Conservation (phyloP, 306 rosid species). For the Vachellia collinsii region DNA sequence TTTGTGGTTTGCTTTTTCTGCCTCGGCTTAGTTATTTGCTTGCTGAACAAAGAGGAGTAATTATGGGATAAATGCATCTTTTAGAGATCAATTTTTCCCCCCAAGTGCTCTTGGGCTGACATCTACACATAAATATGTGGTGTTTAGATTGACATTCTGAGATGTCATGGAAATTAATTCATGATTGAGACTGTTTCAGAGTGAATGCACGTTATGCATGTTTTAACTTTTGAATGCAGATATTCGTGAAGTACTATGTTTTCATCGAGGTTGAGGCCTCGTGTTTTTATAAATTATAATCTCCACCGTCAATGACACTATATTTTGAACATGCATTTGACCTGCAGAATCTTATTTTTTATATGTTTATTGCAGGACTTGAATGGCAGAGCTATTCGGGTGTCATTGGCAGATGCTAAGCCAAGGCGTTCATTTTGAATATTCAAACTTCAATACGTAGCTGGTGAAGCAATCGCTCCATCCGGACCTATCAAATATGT, state of each 20-base stretch:
- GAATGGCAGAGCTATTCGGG: conserved; percentile 82
- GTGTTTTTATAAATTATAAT: not conserved
- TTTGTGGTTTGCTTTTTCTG: not conserved
- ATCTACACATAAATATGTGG: not conserved
- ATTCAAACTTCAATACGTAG: conserved; percentile 20
- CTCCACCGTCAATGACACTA: not conserved
- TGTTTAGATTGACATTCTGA: not conserved
- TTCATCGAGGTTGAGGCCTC: not conserved
- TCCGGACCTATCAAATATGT: conserved; percentile 16
- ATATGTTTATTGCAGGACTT: conserved; percentile 65
- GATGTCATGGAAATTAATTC: not conserved
- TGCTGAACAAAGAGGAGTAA: not conserved
- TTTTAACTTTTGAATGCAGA: not conserved
- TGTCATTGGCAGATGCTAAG: conserved; percentile 69
- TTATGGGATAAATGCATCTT: not conserved
- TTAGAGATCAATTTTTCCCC: not conserved
- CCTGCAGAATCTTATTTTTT: conserved; percentile 17
- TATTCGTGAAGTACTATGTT: not conserved
- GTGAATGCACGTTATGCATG: not conserved
- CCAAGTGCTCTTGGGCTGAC: not conserved
- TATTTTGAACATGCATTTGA: not conserved
- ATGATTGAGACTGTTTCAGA: not conserved
- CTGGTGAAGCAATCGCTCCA: conserved; percentile 42
- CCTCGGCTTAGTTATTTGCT: not conserved
- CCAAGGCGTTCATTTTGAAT: conserved; percentile 70